Percentiles rank a stretch among this genome's conserved stretches.
Conservation (phyloP, 2,329 filamentous ascomycete genomes). For the Ceratocystis papillata region DNA sequence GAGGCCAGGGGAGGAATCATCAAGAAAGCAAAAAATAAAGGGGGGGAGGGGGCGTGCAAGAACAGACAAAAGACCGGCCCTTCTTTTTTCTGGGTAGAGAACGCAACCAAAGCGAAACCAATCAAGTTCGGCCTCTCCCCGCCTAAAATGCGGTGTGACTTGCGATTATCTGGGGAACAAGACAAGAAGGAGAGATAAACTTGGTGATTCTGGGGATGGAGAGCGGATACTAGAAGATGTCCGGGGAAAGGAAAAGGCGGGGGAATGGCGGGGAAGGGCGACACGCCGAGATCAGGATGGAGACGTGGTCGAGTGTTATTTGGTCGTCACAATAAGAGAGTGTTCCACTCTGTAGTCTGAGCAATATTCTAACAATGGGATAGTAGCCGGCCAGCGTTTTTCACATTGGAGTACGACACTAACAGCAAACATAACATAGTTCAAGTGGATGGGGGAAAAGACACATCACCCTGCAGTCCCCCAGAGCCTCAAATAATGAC, state of each 20-base stretch:
- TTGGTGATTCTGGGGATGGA: not conserved
- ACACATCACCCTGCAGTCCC: not conserved
- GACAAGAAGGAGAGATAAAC: conserved; percentile 2
- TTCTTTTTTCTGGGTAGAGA: conserved; percentile 1
- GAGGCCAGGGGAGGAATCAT: not conserved
- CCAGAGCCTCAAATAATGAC: not conserved
- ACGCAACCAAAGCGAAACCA: not conserved
- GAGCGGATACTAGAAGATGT: not conserved
- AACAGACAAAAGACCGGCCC: not conserved
- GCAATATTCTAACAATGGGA: not conserved
- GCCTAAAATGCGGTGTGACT: conserved; percentile 1
- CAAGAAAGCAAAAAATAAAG: not conserved
- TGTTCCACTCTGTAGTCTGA: not conserved
- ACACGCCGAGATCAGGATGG: not conserved
- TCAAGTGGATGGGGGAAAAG: not conserved
- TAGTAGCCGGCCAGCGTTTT: not conserved
- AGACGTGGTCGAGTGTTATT: not conserved
- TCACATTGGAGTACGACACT: not conserved
- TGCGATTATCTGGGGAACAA: conserved; percentile 4
- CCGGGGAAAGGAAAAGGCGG: conserved; percentile 4
- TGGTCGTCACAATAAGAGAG: not conserved
- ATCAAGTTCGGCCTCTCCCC: not conserved
- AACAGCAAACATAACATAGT: not conserved
- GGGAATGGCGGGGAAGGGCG: not conserved
- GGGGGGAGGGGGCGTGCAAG: not conserved